These are phyloP conservation scores for Phyllosticta capitalensis DNA, from an alignment of 2,329 filamentous ascomycete genomes.

Conservation along the genomic window DNA sequence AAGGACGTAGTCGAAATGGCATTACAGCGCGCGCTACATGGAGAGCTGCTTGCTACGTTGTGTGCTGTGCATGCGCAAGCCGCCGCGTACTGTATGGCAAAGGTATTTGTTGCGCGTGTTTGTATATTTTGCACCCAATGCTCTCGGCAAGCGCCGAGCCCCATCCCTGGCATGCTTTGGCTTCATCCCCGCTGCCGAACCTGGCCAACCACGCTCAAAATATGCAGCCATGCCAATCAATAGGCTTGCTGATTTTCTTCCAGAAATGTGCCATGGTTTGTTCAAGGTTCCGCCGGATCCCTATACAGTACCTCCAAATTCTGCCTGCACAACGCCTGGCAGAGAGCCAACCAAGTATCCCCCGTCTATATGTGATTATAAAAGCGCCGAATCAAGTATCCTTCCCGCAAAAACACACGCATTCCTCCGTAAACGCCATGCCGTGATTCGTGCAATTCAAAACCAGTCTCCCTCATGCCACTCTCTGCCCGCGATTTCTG, in stretches of 20 bases:
- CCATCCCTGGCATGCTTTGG: neutral
- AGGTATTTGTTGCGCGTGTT: neutral
- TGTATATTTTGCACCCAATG: neutral
- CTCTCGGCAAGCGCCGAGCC: neutral
- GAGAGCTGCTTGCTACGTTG: neutral
- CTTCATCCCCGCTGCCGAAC: neutral
- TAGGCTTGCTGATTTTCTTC: too few species aligned
- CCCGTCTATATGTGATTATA: neutral
- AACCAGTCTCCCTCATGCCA: conserved; percentile 50
- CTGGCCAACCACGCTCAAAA: neutral
- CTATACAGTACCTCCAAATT: neutral
- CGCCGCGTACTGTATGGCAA: neutral
- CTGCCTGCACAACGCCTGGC: neutral
- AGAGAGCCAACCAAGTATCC: neutral
- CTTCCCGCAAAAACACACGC: neutral
- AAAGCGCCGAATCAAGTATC: neutral
- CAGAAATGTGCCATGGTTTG: neutral
- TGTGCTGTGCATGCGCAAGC: neutral
- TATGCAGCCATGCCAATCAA: neutral
- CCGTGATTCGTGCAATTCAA: conserved; percentile 21
- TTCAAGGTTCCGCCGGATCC: neutral
- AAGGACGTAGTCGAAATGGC: neutral
- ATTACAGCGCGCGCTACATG: neutral
- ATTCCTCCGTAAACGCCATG: neutral
- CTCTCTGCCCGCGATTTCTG: conserved; percentile 42